Evolutionary conservation across 208 protist genomes (phyloP).

Genomic region (Leishmania major): DNA sequence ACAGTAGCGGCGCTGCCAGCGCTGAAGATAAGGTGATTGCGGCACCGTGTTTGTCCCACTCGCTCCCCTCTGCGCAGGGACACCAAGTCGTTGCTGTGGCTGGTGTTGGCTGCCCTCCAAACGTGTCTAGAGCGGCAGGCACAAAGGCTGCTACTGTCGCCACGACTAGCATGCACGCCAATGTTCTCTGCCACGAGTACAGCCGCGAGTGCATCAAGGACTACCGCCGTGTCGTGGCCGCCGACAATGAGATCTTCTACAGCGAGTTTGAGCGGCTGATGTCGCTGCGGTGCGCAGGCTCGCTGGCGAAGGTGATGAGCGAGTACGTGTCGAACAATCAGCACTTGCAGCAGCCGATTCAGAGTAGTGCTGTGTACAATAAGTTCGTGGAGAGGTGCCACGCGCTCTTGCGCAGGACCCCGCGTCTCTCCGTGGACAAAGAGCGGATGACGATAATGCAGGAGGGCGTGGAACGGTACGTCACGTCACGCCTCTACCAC

Average conservation of each 20-base stretch:
- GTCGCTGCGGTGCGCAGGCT: slow-evolving; percentile 28
- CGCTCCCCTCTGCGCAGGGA: background rate
- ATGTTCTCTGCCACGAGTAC: slow-evolving; percentile 51
- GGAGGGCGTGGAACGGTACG: slow-evolving; percentile 83
- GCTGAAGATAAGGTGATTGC: background rate
- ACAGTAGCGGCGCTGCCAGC: background rate
- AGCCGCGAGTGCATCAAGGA: slow-evolving; percentile 63
- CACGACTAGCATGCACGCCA: background rate
- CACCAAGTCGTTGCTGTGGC: background rate
- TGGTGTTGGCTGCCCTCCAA: background rate
- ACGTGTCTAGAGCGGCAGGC: background rate
- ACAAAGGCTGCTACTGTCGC: background rate
- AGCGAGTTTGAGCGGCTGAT: slow-evolving; percentile 69
- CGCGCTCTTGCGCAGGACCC: slow-evolving; percentile 31
- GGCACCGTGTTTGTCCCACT: background rate
- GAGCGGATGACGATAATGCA: slow-evolving; percentile 30
- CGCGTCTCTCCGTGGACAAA: slow-evolving; percentile 16
- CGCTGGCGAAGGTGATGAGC: slow-evolving; percentile 52
- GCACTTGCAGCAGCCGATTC: slow-evolving; percentile 31
- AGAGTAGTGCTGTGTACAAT: slow-evolving; percentile 30
- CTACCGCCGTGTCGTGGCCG: slow-evolving; percentile 60
- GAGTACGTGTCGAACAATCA: slow-evolving; percentile 51
- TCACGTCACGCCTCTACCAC: slow-evolving; percentile 74
- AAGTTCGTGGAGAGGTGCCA: slow-evolving; percentile 22
- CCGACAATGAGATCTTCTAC: slow-evolving; percentile 78